Conservation (phyloP, 176 grass and related monocot genomes). For the Secale cereale region DNA sequence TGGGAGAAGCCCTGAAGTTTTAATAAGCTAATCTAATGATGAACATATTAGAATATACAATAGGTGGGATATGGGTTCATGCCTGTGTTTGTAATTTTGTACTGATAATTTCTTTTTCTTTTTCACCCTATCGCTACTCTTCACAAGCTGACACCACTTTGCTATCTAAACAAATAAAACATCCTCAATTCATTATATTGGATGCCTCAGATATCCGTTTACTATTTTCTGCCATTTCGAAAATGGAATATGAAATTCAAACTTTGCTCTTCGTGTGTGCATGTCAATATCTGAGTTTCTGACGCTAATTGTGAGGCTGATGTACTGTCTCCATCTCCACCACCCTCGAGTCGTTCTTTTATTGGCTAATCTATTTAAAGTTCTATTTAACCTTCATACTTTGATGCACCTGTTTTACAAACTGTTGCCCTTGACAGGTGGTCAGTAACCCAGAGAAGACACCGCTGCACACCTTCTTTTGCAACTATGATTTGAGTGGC, state of each 20-base stretch:
- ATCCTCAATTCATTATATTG: not conserved
- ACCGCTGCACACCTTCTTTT: slow-evolving; percentile 95
- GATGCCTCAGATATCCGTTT: not conserved
- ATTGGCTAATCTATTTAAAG: not conserved
- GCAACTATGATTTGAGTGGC: slow-evolving; percentile 95
- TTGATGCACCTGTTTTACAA: slow-evolving; percentile 19
- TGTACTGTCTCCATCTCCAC: slow-evolving; percentile 6
- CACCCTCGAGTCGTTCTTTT: slow-evolving; percentile 5
- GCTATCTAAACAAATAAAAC: not conserved
- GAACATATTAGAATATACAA: not conserved
- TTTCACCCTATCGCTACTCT: not conserved
- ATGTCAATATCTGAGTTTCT: slow-evolving; percentile 4
- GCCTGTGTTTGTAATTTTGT: not conserved
- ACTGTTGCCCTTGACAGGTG: slow-evolving; percentile 56
- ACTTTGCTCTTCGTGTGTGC: not conserved
- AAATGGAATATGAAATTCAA: not conserved
- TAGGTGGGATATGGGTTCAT: slow-evolving; percentile 2
- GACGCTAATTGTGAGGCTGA: slow-evolving; percentile 16
- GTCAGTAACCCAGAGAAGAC: slow-evolving; percentile 98
- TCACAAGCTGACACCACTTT: not conserved
- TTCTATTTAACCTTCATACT: slow-evolving; percentile 10
- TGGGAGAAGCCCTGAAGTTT: not conserved
- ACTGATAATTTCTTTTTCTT: not conserved
- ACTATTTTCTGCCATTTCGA: slow-evolving; percentile 1
- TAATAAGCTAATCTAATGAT: slow-evolving; percentile 3